Evolutionary conservation across 805 yeast species (phyloP), one percentile per base, ranked within the genome.

Genomic region (Dipodascus albidus): DNA sequence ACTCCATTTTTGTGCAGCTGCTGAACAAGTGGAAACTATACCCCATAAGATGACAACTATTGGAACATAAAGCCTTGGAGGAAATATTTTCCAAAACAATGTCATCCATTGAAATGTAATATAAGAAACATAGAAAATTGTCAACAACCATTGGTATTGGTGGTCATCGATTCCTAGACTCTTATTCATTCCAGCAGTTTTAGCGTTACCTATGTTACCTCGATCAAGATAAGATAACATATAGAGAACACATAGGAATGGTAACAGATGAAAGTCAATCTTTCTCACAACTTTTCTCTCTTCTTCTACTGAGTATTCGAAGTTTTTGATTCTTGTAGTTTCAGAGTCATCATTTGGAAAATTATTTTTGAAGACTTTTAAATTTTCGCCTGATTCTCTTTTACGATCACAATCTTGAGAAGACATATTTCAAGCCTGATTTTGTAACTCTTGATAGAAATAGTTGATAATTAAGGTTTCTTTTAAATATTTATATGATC

Each of bases 171-270:
- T 62, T 1, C 68, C 65, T 55, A 77, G 60, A 54, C 74, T 80
- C 14, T 67, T 66, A 57, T 70, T 70, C 56, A 78, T 62, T 15
- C 79, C 80, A 44, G 78, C 81, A 42, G 76, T 67, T 54, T 78
- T 68, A 1, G 81, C 81, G 59, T 76, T 73, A 11, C 81, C 82
- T 57, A 78, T 74, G 58, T 77, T 78, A 57, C 75, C 74, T 52
- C 82, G 61, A 62, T 78, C 82, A 51, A 78, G 65, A 58, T 72
- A 78, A 51, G 77, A 74, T 53, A 77, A 64, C 56, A 78, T 70
- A 56, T 77, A 77, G 33, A 78, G 68, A 27, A 70, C 62, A 23
- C 76, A 72, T 48, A 76, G 59, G 70, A 73, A 70, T 3, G 79
- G 77, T 53, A 76, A 64, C 48, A 77, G 62, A 49, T 76, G 59